A percentile compares a stretch with the other conserved stretches of the same genome.
phyloP scores from a whole-genome alignment of 768 basidiomycete species.

The Galerina marginata region DNA sequence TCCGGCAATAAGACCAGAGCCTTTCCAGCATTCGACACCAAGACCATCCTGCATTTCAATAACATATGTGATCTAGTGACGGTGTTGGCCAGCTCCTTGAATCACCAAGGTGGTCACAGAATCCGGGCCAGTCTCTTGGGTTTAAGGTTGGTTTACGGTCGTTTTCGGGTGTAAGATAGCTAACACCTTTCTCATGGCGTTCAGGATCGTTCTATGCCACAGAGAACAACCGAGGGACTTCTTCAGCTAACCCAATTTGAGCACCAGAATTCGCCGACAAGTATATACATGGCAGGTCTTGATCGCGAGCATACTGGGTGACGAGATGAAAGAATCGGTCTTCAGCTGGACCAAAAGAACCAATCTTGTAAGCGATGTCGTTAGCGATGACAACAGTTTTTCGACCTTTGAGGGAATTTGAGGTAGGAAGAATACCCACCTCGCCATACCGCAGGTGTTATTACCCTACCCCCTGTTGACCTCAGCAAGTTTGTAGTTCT shows the following conservation, averaged over 20 bases:
- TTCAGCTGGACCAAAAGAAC: constrained; percentile 99
- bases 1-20: constrained; percentile 97
- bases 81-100: constrained; percentile 82
- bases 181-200: too few relatives aligned
- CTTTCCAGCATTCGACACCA: constrained; percentile 82
- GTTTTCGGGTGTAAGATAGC: constrained; percentile 33
- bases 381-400: constrained; percentile 91
- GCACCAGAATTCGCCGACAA: constrained; percentile 99
- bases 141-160: constrained; percentile 75
- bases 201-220: constrained; percentile 67
- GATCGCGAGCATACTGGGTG: constrained; percentile 92
- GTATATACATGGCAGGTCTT: constrained; percentile 93
- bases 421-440: constrained; percentile 95
- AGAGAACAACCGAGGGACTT: constrained; percentile 85
- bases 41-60: constrained; percentile 75
- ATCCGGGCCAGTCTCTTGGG: constrained; percentile 82
- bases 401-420: constrained; percentile 87
- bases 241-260: constrained; percentile 94
- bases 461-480: constrained; percentile 92
- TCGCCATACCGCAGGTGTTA: constrained; percentile 96
- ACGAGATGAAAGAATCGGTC: too few relatives aligned
- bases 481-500: constrained; percentile 90
- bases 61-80: constrained; percentile 94
- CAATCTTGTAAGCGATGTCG: constrained; percentile 98
- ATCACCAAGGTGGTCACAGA: constrained; percentile 85